Conservation (phyloP, 2,329 filamentous ascomycete genomes). For the Neofusicoccum cordaticola region DNA sequence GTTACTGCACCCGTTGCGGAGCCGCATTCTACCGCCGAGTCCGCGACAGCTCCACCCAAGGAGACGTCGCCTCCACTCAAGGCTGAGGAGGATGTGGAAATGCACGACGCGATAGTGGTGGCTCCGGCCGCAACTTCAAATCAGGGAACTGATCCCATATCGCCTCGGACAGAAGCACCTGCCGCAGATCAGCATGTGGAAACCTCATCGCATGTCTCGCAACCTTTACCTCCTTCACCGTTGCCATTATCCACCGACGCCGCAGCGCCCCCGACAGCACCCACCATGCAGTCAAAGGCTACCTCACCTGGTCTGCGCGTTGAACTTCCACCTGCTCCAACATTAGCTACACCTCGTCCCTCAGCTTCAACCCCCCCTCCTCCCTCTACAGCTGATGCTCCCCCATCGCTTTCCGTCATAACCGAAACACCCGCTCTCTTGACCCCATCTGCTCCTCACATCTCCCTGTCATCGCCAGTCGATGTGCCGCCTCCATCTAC, state of each 20-base stretch:
- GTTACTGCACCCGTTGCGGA: background rate
- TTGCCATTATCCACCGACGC: constrained; percentile 23
- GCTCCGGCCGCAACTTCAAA: background rate
- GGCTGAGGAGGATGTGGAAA: constrained; percentile 42
- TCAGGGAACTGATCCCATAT: constrained; percentile 4
- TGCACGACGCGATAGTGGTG: constrained; percentile 40
- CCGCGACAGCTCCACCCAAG: constrained; percentile 17
- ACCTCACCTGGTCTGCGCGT: constrained; percentile 26
- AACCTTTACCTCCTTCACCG: constrained; percentile 30
- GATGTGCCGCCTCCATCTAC: background rate
- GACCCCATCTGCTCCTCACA: constrained; percentile 2
- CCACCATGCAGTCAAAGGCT: constrained; percentile 18
- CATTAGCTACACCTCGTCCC: constrained; percentile 22
- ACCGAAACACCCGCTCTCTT: constrained; percentile 29
- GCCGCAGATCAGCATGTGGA: constrained; percentile 24
- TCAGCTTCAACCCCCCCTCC: constrained; percentile 19
- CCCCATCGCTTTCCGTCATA: constrained; percentile 24
- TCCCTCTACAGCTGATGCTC: constrained; percentile 26
- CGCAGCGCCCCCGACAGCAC: background rate
- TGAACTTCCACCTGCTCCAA: constrained; percentile 30
- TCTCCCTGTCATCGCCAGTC: constrained; percentile 2
- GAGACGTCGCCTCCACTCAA: constrained; percentile 16
- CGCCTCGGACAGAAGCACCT: constrained; percentile 19
- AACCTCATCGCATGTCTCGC: constrained; percentile 23
- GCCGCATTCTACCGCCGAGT: constrained; percentile 25